A percentile compares a stretch with the other conserved stretches of the same genome.
Conservation (phyloP, 495 filamentous ascomycete species). For the Cenococcum geophilum region DNA sequence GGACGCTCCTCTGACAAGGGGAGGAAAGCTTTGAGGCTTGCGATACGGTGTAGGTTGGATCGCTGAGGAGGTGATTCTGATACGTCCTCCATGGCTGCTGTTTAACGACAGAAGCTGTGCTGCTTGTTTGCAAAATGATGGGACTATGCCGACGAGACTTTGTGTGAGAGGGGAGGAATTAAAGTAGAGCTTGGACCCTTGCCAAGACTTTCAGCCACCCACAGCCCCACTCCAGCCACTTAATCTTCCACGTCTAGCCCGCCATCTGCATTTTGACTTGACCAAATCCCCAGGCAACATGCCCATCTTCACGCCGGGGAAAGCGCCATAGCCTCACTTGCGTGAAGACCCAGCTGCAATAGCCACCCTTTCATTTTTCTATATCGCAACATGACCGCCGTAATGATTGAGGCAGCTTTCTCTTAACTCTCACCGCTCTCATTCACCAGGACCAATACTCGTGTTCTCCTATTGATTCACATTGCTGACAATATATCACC, state of each 20-base stretch:
- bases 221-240: background rate
- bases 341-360: background rate
- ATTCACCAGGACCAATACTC: background rate
- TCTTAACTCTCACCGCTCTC: background rate
- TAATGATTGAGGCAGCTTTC: background rate
- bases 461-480: background rate
- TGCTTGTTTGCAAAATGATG: too few relatives aligned
- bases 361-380: background rate
- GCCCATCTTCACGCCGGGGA: background rate
- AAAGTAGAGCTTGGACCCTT: background rate
- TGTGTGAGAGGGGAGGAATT: too few relatives aligned
- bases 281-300: background rate
- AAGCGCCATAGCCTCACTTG: constrained; percentile 1
- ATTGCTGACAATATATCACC: background rate
- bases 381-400: background rate
- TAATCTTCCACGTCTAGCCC: background rate
- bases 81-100: constrained; percentile 4
- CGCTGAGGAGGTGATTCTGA: constrained; percentile 2
- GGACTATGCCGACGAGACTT: too few relatives aligned
- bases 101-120: background rate
- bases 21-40: constrained; percentile 35
- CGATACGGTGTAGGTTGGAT: constrained; percentile 27
- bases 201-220: background rate
- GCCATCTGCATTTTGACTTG: constrained; percentile 1
- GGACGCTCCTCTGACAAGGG: constrained; percentile 31